Base-by-base conservation (phyloP, 768 basidiomycete genomes). In the Mycena amicta region DNA sequence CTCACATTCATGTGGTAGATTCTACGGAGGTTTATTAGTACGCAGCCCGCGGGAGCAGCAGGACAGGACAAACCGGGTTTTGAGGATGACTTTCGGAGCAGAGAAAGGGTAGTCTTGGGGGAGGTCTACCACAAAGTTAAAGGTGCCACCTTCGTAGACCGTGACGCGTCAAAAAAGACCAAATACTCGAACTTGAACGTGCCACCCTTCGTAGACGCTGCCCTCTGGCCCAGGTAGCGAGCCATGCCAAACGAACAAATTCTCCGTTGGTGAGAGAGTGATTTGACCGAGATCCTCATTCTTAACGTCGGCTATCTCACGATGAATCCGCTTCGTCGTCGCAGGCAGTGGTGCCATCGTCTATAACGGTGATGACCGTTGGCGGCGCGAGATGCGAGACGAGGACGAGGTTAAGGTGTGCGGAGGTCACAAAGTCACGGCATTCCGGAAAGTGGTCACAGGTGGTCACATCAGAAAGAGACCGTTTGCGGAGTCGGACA, bases 1-100 rank as follows among this genome's bases (percentile, higher is more conserved):
- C 81, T 33, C 52, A 82, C 82, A 59, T 94, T 93, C 90, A 93
- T 92, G 67, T 94, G 92, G 66, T 93, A 93, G 69, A 93, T 92
- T 66, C 90, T 92, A 59, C 6, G 4, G 52, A n/a, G n/a, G n/a
- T n/a, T n/a, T n/a, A n/a, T n/a, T n/a, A n/a, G n/a, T n/a, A n/a
- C n/a, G n/a, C n/a, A n/a, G n/a, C n/a, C n/a, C n/a, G n/a, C n/a
- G n/a, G n/a, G n/a, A n/a, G n/a, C n/a, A n/a, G n/a, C n/a, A n/a
- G n/a, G n/a, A n/a, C 8, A 23, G n/a, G 16, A 67, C 82, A 61
- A 63, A 87, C 90, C 87, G 78, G 0, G 91, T 92, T 64, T 82
- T 83, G 71, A 93, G 90, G 11, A 80, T 71, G n/a, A 89, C 87
- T 67, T 82, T 85, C 6, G 92, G 91, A 1, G 92, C 88, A 22